Conservation (phyloP, 768 basidiomycete species). For the Phaeolepiota aurea region DNA sequence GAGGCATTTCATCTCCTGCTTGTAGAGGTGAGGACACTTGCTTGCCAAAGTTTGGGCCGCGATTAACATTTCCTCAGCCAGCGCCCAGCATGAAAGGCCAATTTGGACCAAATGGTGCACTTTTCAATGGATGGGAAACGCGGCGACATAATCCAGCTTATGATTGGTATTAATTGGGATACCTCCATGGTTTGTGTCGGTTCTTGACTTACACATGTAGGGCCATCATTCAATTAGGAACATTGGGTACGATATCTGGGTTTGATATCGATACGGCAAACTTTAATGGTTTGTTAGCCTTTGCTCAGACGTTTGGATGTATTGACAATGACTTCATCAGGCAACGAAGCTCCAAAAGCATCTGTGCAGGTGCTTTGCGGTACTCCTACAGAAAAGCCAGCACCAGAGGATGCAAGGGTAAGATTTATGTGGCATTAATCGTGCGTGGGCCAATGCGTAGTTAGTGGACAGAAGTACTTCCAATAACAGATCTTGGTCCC, state of each 20-base stretch:
- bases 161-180: constrained; percentile 60
- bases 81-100: constrained; percentile 89
- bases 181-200: background rate
- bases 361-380: constrained; percentile 59
- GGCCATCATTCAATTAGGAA: constrained; percentile 87
- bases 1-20: constrained; percentile 76
- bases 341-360: constrained; percentile 80
- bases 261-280: constrained; percentile 95
- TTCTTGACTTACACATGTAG: constrained; percentile 26
- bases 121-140: constrained; percentile 93
- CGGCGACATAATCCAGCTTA: constrained; percentile 80
- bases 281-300: constrained; percentile 61
- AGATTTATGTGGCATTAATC: constrained; percentile 11
- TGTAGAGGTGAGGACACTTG: constrained; percentile 69
- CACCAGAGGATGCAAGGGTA: constrained; percentile 45
- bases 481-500: constrained; percentile 71
- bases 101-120: constrained; percentile 91
- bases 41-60: no score
- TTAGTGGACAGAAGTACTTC: constrained; percentile 79
- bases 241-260: constrained; percentile 62
- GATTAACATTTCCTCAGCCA: constrained; percentile 39
- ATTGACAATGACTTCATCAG: constrained; percentile 23
- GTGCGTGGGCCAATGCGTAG: constrained; percentile 8
- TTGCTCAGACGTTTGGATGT: constrained; percentile 1
- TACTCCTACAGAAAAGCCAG: constrained; percentile 32